Percentiles rank a stretch among this genome's conserved stretches.
These are phyloP conservation scores for Pluteus cervinus DNA, from an alignment of 768 basidiomycete genomes.

Conservation along the genomic window DNA sequence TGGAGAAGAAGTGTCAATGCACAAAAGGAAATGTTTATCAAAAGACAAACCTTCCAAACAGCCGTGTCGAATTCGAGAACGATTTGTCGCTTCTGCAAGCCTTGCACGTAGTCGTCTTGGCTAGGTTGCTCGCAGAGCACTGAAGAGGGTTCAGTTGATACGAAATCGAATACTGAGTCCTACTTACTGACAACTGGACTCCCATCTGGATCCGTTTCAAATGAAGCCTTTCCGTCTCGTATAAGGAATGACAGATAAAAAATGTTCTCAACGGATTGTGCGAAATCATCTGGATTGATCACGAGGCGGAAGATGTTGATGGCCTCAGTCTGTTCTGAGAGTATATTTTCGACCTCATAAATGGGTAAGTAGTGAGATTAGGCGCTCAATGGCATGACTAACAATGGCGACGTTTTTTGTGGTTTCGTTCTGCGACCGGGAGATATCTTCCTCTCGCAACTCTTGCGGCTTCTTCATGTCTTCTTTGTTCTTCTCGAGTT, in stretches of 20 bases:
- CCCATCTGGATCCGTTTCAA: conserved; percentile 61
- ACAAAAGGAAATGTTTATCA: background rate
- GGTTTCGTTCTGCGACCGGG: conserved; percentile 82
- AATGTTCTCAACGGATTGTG: conserved; percentile 93
- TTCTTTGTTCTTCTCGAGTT: conserved; percentile 66
- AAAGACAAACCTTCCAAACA: conserved; percentile 71
- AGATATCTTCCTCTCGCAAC: conserved; percentile 76
- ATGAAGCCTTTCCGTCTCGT: conserved; percentile 73
- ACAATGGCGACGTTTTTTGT: conserved; percentile 79
- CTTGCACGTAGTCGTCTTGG: conserved; percentile 55
- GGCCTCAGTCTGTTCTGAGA: conserved; percentile 37
- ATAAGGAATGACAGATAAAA: conserved; percentile 95
- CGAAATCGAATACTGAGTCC: background rate
- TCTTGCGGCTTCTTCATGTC: conserved; percentile 72
- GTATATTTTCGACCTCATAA: conserved; percentile 53
- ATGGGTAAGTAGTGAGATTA: background rate
- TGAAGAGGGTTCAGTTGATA: conserved; percentile 18
- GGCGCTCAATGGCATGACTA: conserved; percentile 15
- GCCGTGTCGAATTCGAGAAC: conserved; percentile 90
- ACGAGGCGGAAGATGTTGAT: conserved; percentile 85
- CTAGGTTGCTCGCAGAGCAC: conserved; percentile 61
- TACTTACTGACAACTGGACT: conserved; percentile 72
- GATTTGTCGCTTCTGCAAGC: conserved; percentile 73
- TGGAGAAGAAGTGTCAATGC: conserved; percentile 20
- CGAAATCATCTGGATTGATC: conserved; percentile 85